phyloP scores from a whole-genome alignment of 257 asterid genomes.

The Eustoma russellianum region DNA sequence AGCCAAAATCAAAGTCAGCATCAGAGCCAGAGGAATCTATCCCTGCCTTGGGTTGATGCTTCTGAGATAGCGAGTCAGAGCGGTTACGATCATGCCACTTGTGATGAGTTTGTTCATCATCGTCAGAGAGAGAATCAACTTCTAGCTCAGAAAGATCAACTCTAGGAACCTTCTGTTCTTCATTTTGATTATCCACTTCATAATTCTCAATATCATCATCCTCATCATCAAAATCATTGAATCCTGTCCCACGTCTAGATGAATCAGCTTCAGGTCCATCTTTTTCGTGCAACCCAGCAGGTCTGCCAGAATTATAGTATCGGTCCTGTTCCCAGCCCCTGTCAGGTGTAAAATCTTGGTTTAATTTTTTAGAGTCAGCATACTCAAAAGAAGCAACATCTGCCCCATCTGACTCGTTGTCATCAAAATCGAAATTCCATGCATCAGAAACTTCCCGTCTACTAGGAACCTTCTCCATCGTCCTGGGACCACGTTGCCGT shows the following conservation, averaged over 20 bases:
- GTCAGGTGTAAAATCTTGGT: conserved; percentile 34
- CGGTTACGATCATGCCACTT: conserved; percentile 23
- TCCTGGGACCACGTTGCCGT: conserved; percentile 36
- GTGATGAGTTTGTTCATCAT: conserved; percentile 27
- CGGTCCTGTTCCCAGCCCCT: conserved; percentile 32
- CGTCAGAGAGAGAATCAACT: conserved; percentile 59
- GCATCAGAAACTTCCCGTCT: conserved; percentile 61
- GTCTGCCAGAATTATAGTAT: conserved; percentile 24
- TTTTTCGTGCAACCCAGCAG: conserved; percentile 28
- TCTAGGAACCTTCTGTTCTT: conserved; percentile 32
- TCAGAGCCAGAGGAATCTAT: conserved; percentile 30
- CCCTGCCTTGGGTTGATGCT: conserved; percentile 16
- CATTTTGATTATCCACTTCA: conserved; percentile 59
- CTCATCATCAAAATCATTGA: conserved; percentile 88
- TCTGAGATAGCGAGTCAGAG: conserved; percentile 16
- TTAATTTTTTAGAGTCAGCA: conserved; percentile 67
- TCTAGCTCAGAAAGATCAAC: conserved; percentile 77
- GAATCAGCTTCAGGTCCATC: conserved; percentile 33
- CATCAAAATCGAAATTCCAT: conserved; percentile 97
- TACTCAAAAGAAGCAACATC: conserved; percentile 87
- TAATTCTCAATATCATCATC: conserved; percentile 80
- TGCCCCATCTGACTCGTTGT: conserved; percentile 96
- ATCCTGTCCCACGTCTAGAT: conserved; percentile 41
- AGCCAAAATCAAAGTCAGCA: conserved; percentile 43
- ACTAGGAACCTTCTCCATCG: conserved; percentile 32